Percentiles rank a stretch among this genome's conserved stretches.
These are phyloP conservation scores for Penicillium atrosanguineum DNA, from an alignment of 495 filamentous ascomycete genomes.

Conservation along the genomic window DNA sequence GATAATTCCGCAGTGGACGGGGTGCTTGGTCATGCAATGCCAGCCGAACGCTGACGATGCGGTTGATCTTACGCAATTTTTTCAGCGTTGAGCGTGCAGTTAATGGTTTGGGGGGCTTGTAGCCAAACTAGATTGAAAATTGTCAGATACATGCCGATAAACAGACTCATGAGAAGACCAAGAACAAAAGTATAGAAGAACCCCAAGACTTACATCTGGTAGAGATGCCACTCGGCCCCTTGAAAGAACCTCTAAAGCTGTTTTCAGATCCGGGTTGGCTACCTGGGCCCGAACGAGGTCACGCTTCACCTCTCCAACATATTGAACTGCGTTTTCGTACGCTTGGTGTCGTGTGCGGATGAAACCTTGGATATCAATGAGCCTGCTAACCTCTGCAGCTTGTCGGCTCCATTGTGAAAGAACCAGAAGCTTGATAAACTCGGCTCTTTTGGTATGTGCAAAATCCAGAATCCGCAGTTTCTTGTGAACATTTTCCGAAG, in stretches of 20 bases:
- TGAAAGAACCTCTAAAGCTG: slow-evolving; percentile 79
- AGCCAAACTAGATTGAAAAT: slow-evolving; percentile 55
- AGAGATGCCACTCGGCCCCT: slow-evolving; percentile 71
- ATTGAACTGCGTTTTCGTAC: slow-evolving; percentile 55
- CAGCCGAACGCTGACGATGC: slow-evolving; percentile 73
- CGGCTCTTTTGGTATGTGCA: slow-evolving; percentile 59
- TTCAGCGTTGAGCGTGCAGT: slow-evolving; percentile 62
- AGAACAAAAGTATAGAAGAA: slow-evolving; percentile 5
- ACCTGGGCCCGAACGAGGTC: slow-evolving; percentile 62
- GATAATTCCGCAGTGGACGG: slow-evolving; percentile 65
- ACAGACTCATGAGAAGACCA: not conserved
- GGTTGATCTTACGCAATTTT: slow-evolving; percentile 76
- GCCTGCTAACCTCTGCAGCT: slow-evolving; percentile 67
- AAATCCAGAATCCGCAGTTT: slow-evolving; percentile 75
- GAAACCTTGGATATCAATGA: slow-evolving; percentile 81
- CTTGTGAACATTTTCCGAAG: slow-evolving; percentile 69
- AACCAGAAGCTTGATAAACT: slow-evolving; percentile 88
- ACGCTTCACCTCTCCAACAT: slow-evolving; percentile 66
- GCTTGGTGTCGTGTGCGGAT: slow-evolving; percentile 56
- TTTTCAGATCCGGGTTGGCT: slow-evolving; percentile 85
- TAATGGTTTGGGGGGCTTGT: slow-evolving; percentile 71
- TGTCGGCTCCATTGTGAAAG: slow-evolving; percentile 84
- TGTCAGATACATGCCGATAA: slow-evolving; percentile 22
- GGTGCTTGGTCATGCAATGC: slow-evolving; percentile 76
- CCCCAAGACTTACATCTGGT: slow-evolving; percentile 58